Evolutionary conservation across 2,329 filamentous ascomycete species (phyloP), one percentile per base, ranked within the genome.

Genomic region (Trichoderma afroharzianum): DNA sequence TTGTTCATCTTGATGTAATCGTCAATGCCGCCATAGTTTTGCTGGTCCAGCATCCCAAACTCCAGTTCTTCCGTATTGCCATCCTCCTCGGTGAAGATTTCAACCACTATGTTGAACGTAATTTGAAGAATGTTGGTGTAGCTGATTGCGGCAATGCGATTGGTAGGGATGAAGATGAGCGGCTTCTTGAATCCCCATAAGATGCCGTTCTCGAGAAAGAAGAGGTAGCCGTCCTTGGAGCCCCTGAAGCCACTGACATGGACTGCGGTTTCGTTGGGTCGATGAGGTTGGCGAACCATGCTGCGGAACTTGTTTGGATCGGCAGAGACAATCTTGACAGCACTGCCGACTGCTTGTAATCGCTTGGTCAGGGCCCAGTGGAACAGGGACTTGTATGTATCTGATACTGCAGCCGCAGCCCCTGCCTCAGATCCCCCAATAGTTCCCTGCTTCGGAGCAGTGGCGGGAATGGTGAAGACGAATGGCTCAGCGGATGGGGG

Each of bases 121-220:
- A 90, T 85, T 76, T 91, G 90, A 59, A 92, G 81, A 30, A 92
- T 88, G 72, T 83, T 91, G 6, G 89, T 91, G 78, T 91, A 92
- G 76, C 88, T 91, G n/a, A 91, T 83, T 2, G 89, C 88, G 0
- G 84, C 83, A 64, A 92, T 88, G 14, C 86, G 84, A 67, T 87
- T 85, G 21, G 91, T 84, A 5, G 89, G 88, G 6, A 92, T 82
- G 75, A 91, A 92, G 26, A 91, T 80, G 2, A 92, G 78, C 0
- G 90, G 90, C 79, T 92, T 92, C 80, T 91, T 92, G 83, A 90
- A 92, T 0, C 85, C 90, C 89, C 90, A 92, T 8, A 92, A 78
- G 68, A 92, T 91, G 15, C 90, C 90, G 30, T 84, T 89, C 36
- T 89, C 86, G 18, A 92, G 81, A 77, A 92, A 91, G 77, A 91